Evolutionary conservation across 495 filamentous ascomycete species (phyloP).

Genomic region (Tuber calosporum): DNA sequence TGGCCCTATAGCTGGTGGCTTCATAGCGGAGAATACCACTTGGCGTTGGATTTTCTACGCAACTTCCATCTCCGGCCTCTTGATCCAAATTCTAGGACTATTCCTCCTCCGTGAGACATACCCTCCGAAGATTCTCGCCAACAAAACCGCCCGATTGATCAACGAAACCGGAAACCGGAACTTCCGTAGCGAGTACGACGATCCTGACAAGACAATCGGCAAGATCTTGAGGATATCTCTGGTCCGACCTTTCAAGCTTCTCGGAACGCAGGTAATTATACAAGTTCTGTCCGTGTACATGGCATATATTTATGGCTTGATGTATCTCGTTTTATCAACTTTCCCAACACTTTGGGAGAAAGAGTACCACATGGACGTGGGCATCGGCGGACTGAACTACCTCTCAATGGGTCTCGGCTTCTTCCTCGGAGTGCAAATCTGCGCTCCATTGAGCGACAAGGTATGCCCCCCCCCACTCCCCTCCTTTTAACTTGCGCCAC

Average conservation of each 20-base stretch:
- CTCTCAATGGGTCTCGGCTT: constrained; percentile 64
- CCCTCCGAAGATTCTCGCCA: constrained; percentile 54
- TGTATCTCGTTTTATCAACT: constrained; percentile 64
- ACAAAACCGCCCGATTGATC: constrained; percentile 53
- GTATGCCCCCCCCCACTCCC: constrained; percentile 50
- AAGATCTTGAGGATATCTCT: constrained; percentile 47
- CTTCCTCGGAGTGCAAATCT: constrained; percentile 57
- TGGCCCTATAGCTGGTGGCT: constrained; percentile 58
- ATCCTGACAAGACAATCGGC: constrained; percentile 46
- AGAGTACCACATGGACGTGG: constrained; percentile 55
- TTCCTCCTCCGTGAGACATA: constrained; percentile 68
- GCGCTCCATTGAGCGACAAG: constrained; percentile 57
- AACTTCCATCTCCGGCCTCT: constrained; percentile 55
- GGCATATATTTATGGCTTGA: constrained; percentile 64
- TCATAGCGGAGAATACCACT: constrained; percentile 60
- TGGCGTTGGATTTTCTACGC: constrained; percentile 68
- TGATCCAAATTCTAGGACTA: constrained; percentile 58
- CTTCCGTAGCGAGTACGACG: constrained; percentile 60
- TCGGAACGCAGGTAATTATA: constrained; percentile 56
- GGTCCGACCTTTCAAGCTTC: constrained; percentile 53
- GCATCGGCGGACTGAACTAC: constrained; percentile 62
- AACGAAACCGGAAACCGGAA: constrained; percentile 58
- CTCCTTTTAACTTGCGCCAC: constrained; percentile 57
- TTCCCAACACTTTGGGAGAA: constrained; percentile 59
- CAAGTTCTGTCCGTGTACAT: constrained; percentile 57